These are phyloP conservation scores for Termitomyces sp. DNA, from an alignment of 768 basidiomycete genomes.

Conservation along the genomic window DNA sequence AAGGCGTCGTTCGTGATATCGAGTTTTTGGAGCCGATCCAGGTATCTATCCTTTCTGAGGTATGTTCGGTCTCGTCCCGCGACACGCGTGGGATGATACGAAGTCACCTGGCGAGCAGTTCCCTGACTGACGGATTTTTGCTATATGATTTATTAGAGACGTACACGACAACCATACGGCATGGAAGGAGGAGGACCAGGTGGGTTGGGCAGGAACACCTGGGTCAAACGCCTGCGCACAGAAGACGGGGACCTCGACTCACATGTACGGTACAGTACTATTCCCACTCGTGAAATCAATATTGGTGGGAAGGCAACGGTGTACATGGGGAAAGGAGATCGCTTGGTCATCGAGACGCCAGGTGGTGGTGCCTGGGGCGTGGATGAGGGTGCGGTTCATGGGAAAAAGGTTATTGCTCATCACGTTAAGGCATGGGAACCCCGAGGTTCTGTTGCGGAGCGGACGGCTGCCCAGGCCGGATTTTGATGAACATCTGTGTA, in stretches of 20 bases:
- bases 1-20: constrained; percentile 81
- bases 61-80: constrained; percentile 22
- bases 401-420: constrained; percentile 22
- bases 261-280: constrained; percentile 20
- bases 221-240: constrained; percentile 68
- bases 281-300: constrained; percentile 61
- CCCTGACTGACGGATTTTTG: not conserved
- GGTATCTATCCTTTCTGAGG: constrained; percentile 88
- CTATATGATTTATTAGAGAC: constrained; percentile 54
- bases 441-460: constrained; percentile 66
- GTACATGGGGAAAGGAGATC: constrained; percentile 86
- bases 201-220: constrained; percentile 77
- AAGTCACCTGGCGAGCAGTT: not conserved
- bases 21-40: constrained; percentile 81
- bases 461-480: constrained; percentile 58
- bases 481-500: constrained; percentile 33
- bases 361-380: constrained; percentile 88
- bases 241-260: constrained; percentile 67
- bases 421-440: constrained; percentile 59
- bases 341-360: constrained; percentile 79
- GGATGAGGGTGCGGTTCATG: constrained; percentile 24
- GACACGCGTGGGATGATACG: not conserved
- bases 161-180: constrained; percentile 85
- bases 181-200: constrained; percentile 76
- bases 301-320: constrained; percentile 88